Base-by-base conservation (phyloP, 768 basidiomycete species). In the Sporobolomyces phaffii region DNA sequence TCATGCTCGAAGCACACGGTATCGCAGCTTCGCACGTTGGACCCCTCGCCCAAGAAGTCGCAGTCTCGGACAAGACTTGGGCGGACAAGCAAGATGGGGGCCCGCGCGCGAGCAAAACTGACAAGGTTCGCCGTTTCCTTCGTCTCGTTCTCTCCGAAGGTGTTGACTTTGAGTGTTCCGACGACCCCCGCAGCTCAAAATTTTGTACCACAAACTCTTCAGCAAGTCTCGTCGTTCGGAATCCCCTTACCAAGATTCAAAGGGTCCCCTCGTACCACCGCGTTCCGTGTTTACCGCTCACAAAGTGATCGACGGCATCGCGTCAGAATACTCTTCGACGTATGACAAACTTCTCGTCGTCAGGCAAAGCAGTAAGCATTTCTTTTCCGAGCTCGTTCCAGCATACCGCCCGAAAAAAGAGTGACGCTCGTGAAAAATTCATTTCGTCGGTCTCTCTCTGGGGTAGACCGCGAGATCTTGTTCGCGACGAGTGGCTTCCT, bases 341-440 rank as follows among this genome's bases (percentile, higher is more conserved):
- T 69, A 69, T 54, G 63, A 64, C 33, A 57, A 57, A 18, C 48
- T 69, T 24, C 18, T 50, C 34, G 26, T 69, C 26, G 52, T 69
- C 43, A 56, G 48, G 22, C 68, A 54, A 14, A 4, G 20, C 5
- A 54, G 67, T 64, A 17, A 11, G 62, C 31, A 5, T 3, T 9
- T n/a, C 4, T 28, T 24, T 31, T 22, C 33, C 28, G 20, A 2
- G 2, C 26, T 22, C 20, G 1, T 5, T 5, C 28, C 18, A n/a
- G 2, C n/a, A n/a, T n/a, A n/a, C n/a, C n/a, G n/a, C 20, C 3
- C 29, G 7, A 28, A 17, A 10, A 44, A 9, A 2, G 38, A 26
- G 22, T n/a, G 6, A 3, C 28, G 9, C 38, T 14, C 20, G 10
- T 38, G 9, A 9, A 38, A 17, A 9, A 9, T 38, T 17, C 38